phyloP scores from a whole-genome alignment of 2,329 filamentous ascomycete species.

The Tolypocladium ovalisporum region DNA sequence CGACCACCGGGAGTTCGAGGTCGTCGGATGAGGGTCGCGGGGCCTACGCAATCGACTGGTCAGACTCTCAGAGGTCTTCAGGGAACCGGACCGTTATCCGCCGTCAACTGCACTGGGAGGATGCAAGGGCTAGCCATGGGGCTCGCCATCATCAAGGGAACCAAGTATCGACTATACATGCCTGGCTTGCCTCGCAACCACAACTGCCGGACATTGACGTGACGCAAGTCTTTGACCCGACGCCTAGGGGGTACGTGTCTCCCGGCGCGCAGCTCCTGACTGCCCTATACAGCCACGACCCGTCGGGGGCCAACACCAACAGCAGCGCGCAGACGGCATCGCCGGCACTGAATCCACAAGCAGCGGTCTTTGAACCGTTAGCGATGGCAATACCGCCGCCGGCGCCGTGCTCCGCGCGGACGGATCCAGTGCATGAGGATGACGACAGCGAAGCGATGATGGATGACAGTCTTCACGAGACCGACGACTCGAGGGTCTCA shows the following conservation, averaged over 20 bases:
- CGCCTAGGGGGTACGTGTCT: constrained; percentile 1
- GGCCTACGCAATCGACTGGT: background rate
- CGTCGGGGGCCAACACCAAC: background rate
- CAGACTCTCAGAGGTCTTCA: background rate
- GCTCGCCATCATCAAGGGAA: background rate
- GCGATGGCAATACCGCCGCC: background rate
- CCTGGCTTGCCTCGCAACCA: constrained; percentile 5
- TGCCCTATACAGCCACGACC: too few species aligned
- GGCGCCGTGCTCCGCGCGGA: background rate
- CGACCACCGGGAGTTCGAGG: too few species aligned
- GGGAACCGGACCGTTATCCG: background rate
- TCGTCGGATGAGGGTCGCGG: background rate
- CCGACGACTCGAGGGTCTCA: background rate
- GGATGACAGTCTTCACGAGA: background rate
- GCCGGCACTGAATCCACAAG: constrained; percentile 3
- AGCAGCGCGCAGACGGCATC: background rate
- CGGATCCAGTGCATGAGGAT: background rate
- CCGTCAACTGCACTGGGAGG: background rate
- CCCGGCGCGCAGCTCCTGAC: background rate
- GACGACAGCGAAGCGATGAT: background rate
- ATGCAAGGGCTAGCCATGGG: background rate
- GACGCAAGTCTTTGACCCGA: constrained; percentile 1
- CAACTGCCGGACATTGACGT: background rate
- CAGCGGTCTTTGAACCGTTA: constrained; percentile 2
- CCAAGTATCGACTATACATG: background rate